Conservation (phyloP, 352 stramenopile species). For the Phytopythium chamaehyphon region DNA sequence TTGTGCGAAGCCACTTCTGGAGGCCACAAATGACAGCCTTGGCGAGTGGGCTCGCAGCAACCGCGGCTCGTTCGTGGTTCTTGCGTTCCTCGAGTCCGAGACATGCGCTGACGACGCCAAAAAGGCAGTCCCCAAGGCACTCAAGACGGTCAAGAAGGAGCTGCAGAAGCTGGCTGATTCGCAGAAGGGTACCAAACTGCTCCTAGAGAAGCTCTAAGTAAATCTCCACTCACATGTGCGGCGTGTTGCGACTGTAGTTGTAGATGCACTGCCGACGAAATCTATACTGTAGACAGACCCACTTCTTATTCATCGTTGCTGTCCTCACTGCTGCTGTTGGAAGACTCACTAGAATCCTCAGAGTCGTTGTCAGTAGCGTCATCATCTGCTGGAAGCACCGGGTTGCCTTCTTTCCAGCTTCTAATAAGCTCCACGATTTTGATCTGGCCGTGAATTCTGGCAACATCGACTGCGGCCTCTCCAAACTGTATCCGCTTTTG, state of each 20-base stretch:
- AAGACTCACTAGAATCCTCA: neutral
- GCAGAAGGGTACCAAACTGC: constrained; percentile 79
- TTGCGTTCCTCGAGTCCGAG: constrained; percentile 73
- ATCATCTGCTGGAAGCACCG: constrained; percentile 19
- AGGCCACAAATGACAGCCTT: constrained; percentile 41
- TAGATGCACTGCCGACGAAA: constrained; percentile 14
- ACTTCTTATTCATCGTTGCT: constrained; percentile 7
- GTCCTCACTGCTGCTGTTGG: too few relatives aligned
- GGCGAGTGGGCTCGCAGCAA: constrained; percentile 59
- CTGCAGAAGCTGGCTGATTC: constrained; percentile 52
- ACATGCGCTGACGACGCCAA: constrained; percentile 41
- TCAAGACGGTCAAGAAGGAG: constrained; percentile 51
- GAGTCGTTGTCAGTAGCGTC: constrained; percentile 10
- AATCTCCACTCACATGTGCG: constrained; percentile 50
- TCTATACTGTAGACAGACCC: constrained; percentile 36
- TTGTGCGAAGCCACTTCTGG: constrained; percentile 48
- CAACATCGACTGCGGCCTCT: constrained; percentile 48
- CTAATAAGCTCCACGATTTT: constrained; percentile 32
- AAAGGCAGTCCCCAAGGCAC: constrained; percentile 52
- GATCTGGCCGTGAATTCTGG: constrained; percentile 30
- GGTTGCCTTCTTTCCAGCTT: constrained; percentile 37
- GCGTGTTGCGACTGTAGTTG: constrained; percentile 6
- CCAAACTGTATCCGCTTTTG: constrained; percentile 31
- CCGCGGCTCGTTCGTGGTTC: constrained; percentile 80
- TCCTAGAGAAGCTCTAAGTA: constrained; percentile 78